Conservation (phyloP, 306 rosid species). For the Corylus avellana region DNA sequence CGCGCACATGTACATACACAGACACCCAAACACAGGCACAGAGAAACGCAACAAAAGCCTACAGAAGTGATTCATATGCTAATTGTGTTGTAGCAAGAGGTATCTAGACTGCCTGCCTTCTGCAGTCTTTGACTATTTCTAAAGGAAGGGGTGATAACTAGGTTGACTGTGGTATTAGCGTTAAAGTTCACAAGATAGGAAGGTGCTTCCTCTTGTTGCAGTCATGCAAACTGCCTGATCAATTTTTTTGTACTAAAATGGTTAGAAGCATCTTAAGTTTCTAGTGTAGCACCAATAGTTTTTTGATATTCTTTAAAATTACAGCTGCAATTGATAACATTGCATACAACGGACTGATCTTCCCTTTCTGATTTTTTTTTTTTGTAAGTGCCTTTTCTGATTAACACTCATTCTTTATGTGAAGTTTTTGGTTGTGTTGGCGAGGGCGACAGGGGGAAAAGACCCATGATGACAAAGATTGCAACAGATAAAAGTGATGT, state of each 20-base stretch:
- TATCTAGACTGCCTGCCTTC: neutral
- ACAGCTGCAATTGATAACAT: neutral
- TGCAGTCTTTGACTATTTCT: neutral
- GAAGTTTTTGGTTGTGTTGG: slow-evolving; percentile 82
- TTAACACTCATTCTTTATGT: slow-evolving; percentile 26
- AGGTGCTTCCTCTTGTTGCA: neutral
- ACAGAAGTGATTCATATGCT: slow-evolving; percentile 15
- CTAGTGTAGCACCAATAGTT: neutral
- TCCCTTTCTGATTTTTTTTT: slow-evolving; percentile 15
- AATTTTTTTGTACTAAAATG: slow-evolving; percentile 10
- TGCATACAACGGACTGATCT: neutral
- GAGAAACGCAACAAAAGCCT: neutral
- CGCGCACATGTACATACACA: neutral
- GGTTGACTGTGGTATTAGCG: neutral
- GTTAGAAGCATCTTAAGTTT: slow-evolving; percentile 10
- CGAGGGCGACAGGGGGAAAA: slow-evolving; percentile 78
- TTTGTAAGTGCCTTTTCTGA: slow-evolving; percentile 18
- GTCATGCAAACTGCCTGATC: neutral
- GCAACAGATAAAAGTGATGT: slow-evolving; percentile 94
- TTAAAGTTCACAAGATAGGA: neutral
- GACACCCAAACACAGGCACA: neutral
- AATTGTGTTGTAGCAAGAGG: neutral
- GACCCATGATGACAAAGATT: slow-evolving; percentile 94
- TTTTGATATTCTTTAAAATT: neutral
- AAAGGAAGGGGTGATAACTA: neutral